Conservation (phyloP, 2,329 filamentous ascomycete genomes). For the Alternaria ventricosa region DNA sequence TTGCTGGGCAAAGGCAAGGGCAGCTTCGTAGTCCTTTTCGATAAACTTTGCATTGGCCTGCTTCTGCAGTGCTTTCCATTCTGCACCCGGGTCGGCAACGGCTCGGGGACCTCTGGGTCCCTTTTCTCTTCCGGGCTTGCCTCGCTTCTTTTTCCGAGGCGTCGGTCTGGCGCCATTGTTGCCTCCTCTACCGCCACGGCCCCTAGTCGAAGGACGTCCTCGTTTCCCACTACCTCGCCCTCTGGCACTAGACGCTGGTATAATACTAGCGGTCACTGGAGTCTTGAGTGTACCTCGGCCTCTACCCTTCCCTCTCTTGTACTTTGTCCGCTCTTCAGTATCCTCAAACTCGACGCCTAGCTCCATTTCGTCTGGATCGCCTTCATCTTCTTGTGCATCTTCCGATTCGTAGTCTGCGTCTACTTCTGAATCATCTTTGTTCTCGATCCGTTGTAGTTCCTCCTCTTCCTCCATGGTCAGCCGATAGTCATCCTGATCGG, state of each 20-base stretch:
- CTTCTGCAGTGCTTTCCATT: conserved; percentile 72
- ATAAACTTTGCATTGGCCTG: conserved; percentile 73
- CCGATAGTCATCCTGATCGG: conserved; percentile 36
- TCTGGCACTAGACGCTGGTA: conserved; percentile 16
- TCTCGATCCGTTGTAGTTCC: conserved; percentile 36
- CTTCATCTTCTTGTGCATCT: conserved; percentile 40
- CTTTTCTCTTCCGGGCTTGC: conserved; percentile 35
- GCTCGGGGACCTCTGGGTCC: conserved; percentile 56
- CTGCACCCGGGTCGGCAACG: conserved; percentile 70
- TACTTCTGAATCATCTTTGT: conserved; percentile 39
- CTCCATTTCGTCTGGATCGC: conserved; percentile 42
- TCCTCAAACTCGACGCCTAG: conserved; percentile 39
- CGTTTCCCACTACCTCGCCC: conserved; percentile 27
- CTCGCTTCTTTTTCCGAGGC: conserved; percentile 28
- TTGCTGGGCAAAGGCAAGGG: conserved; percentile 40
- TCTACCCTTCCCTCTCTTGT: conserved; percentile 22
- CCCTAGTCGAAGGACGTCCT: conserved; percentile 34
- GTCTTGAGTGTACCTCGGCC: conserved; percentile 3
- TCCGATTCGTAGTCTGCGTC: conserved; percentile 47
- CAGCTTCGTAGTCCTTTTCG: conserved; percentile 63
- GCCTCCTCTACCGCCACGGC: conserved; percentile 36
- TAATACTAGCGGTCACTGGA: background rate
- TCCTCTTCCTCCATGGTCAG: conserved; percentile 31
- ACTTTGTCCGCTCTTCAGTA: conserved; percentile 25
- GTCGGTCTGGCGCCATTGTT: conserved; percentile 21